These are phyloP conservation scores for Wallacemonas collosoma DNA, from an alignment of 208 protist species.

Conservation along the genomic window DNA sequence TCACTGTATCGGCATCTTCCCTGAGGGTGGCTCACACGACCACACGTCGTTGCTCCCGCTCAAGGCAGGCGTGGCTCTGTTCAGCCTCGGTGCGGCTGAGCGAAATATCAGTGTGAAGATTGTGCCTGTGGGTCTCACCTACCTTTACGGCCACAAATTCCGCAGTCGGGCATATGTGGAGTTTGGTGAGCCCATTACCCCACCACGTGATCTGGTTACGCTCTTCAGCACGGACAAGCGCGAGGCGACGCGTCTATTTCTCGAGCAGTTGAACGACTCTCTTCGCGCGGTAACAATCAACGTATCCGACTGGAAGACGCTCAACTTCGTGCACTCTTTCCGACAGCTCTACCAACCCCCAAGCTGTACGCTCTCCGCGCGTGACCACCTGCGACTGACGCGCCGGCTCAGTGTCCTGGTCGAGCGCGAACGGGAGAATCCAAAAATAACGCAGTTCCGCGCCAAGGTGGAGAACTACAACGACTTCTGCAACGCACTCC, in stretches of 20 bases:
- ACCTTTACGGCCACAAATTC: slow-evolving; percentile 94
- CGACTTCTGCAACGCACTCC: slow-evolving; percentile 77
- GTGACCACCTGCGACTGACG: slow-evolving; percentile 86
- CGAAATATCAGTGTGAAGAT: slow-evolving; percentile 81
- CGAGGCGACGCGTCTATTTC: slow-evolving; percentile 76
- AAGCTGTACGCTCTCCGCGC: slow-evolving; percentile 67
- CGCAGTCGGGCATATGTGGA: slow-evolving; percentile 88
- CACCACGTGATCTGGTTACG: slow-evolving; percentile 63
- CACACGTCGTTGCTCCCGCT: slow-evolving; percentile 93
- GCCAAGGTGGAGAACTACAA: slow-evolving; percentile 83
- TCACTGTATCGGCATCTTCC: slow-evolving; percentile 95
- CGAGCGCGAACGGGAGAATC: slow-evolving; percentile 60
- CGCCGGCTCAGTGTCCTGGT: slow-evolving; percentile 81
- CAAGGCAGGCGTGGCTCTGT: slow-evolving; percentile 94
- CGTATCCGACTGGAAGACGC: slow-evolving; percentile 88
- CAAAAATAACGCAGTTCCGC: slow-evolving; percentile 69
- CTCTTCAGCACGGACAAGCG: slow-evolving; percentile 83
- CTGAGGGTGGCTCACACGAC: slow-evolving; percentile 96
- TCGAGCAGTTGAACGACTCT: slow-evolving; percentile 80
- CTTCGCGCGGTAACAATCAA: slow-evolving; percentile 88
- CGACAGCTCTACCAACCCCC: slow-evolving; percentile 90
- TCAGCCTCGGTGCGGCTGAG: slow-evolving; percentile 90
- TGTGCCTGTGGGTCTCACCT: slow-evolving; percentile 92
- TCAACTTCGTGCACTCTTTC: slow-evolving; percentile 90
- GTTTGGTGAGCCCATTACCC: slow-evolving; percentile 85